These are phyloP conservation scores for Cordyceps fumosorosea DNA, from an alignment of 2,329 filamentous ascomycete genomes.

Conservation along the genomic window DNA sequence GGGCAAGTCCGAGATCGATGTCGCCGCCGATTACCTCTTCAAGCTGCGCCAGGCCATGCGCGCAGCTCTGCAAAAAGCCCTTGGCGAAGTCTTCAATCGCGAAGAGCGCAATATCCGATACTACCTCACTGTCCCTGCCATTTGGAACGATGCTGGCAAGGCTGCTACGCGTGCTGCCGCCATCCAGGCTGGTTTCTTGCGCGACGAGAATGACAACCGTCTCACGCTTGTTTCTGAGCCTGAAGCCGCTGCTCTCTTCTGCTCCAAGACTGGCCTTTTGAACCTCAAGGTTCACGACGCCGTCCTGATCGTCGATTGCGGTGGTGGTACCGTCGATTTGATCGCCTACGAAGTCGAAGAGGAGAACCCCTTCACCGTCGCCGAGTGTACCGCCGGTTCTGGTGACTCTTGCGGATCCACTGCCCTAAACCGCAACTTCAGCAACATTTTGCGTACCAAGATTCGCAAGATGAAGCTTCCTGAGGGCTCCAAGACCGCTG, in stretches of 20 bases:
- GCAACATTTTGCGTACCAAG: slow-evolving; percentile 94
- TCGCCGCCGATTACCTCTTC: slow-evolving; percentile 98
- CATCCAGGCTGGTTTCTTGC: slow-evolving; percentile 92
- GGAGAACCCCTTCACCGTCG: slow-evolving; percentile 92
- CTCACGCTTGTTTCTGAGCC: slow-evolving; percentile 93
- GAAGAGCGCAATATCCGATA: slow-evolving; percentile 98
- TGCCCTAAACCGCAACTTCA: slow-evolving; percentile 94
- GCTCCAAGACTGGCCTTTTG: slow-evolving; percentile 89
- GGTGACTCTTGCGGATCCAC: slow-evolving; percentile 98
- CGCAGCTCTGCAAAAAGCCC: slow-evolving; percentile 87
- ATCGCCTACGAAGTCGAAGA: slow-evolving; percentile 99
- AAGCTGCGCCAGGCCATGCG: slow-evolving; percentile 97
- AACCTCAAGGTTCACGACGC: slow-evolving; percentile 98
- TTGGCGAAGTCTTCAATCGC: slow-evolving; percentile 95
- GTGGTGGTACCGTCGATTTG: slow-evolving; percentile 96
- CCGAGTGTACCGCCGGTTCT: slow-evolving; percentile 93
- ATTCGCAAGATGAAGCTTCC: slow-evolving; percentile 99
- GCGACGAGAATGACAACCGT: slow-evolving; percentile 96
- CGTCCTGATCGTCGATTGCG: slow-evolving; percentile 96
- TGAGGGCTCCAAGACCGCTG: slow-evolving; percentile 94
- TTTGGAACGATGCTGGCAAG: slow-evolving; percentile 99
- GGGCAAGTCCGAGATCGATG: slow-evolving; percentile 97
- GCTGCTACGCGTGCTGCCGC: slow-evolving; percentile 92
- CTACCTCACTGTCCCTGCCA: slow-evolving; percentile 96
- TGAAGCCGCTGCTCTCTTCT: slow-evolving; percentile 95